Base-by-base conservation (phyloP, 108 stramenopile species). In the Chaetoceros tenuissimus region DNA sequence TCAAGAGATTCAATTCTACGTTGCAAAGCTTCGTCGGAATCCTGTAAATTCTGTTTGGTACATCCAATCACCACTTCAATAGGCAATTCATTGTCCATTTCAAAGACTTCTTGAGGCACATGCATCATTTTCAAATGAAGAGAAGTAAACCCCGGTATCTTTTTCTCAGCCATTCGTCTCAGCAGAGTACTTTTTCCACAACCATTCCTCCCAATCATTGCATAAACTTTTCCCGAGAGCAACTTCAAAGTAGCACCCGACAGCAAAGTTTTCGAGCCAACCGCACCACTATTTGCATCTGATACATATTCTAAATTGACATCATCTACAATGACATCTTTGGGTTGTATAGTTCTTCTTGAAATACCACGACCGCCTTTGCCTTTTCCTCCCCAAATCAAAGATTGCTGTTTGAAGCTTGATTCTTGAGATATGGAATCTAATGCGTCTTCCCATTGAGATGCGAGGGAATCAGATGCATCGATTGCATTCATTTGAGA, bases 141-240 rank as follows among this genome's bases (percentile, higher is more conserved):
- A 19, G 8, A 10, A 19, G 82, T 74, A 61, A 87, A 82, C n/a
- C 90, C 90, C 13, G 86, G 86, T 45, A 92, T 81, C 57, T 70
- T 81, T 25, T 77, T 69, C 1, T 74, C 70, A 46, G 66, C 64
- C 29, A 92, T 84, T 24, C 82, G 57, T 67, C 74, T 75, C 29
- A 87, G 40, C 18, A 92, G 61, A 3, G 82, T 78, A 21, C 75
- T 77, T 47, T 87, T 87, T 20, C 85, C 85, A 34, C 72, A 67
- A 10, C 80, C 80, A 60, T 85, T 85, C 28, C 69, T 55, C 24
- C 84, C 90, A 19, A 87, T 60, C 30, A 88, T 51, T 8, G 81
- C 70, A 66, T 92, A 92, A 8, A 81, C 71, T 24, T 53, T 52
- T 20, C 66, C 71, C 1, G 77, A 69, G 2, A 92, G 64, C 0